These are phyloP conservation scores for Rhizoclosmatium sp. DNA, from an alignment of 192 early-diverging fungal species.

Conservation along the genomic window DNA sequence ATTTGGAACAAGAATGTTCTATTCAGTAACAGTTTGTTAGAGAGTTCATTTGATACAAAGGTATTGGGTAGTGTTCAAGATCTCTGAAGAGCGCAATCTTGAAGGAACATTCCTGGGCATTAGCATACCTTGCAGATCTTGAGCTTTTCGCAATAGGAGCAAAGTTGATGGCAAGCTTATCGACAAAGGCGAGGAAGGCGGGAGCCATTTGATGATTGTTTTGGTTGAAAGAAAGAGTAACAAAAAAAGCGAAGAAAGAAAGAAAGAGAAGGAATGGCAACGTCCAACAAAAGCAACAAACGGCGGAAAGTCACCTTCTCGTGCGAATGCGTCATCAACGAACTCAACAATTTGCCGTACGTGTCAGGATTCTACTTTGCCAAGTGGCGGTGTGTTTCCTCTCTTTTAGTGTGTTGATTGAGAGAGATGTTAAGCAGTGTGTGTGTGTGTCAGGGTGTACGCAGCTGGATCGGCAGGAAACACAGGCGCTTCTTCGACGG, in stretches of 20 bases:
- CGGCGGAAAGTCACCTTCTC: neutral
- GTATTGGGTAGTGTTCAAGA: neutral
- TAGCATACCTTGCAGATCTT: conserved; percentile 29
- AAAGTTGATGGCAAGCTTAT: conserved; percentile 30
- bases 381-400: conserved; percentile 66
- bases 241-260: neutral
- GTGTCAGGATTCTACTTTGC: conserved; percentile 81
- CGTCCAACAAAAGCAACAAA: neutral
- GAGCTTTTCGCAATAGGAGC: conserved; percentile 33
- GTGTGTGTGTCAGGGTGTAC: neutral
- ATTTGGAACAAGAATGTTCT: conserved; percentile 35
- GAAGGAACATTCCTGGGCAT: neutral
- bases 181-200: conserved; percentile 23
- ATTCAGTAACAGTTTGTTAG: neutral
- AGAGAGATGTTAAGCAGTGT: neutral
- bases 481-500: neutral
- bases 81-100: neutral
- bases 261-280: neutral
- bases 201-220: neutral
- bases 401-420: neutral
- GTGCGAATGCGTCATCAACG: conserved; percentile 65
- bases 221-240: neutral
- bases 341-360: conserved; percentile 83
- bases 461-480: conserved; percentile 6
- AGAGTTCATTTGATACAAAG: too few species aligned